A percentile compares a stretch with the other conserved stretches of the same genome.
These are phyloP conservation scores for Nasturtium officinale DNA, from an alignment of 345 rosid genomes.

Conservation along the genomic window DNA sequence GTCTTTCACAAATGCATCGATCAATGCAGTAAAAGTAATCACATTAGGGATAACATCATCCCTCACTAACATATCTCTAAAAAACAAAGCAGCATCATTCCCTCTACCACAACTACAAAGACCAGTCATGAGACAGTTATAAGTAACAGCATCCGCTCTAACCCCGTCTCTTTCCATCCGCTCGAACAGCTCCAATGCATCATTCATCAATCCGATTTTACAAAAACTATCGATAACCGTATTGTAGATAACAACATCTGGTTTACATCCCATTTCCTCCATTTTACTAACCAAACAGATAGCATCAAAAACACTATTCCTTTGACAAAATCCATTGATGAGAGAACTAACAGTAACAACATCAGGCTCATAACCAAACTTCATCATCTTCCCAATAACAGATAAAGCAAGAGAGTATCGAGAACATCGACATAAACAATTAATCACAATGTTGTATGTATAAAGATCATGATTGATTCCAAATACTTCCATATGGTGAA, in stretches of 20 bases:
- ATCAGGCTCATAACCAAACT: conserved; percentile 34
- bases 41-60: conserved; percentile 21
- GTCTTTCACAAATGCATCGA: conserved; percentile 30
- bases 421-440: conserved; percentile 31
- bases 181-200: conserved; percentile 22
- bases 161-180: conserved; percentile 22
- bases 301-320: conserved; percentile 32
- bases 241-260: conserved; percentile 35
- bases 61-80: conserved; percentile 16
- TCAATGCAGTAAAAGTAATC: conserved; percentile 31
- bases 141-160: conserved; percentile 30
- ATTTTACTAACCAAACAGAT: conserved; percentile 19
- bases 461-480: conserved; percentile 40
- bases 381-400: conserved; percentile 39
- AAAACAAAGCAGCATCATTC: conserved; percentile 1
- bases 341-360: conserved; percentile 38
- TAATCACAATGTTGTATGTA: conserved; percentile 37
- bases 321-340: conserved; percentile 32
- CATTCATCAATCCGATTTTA: conserved; percentile 6
- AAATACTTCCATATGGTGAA: conserved; percentile 21
- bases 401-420: conserved; percentile 30
- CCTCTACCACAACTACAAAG: conserved; percentile 37
- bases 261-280: conserved; percentile 24
- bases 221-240: conserved; percentile 30
- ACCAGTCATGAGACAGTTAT: conserved; percentile 27